phyloP scores from a whole-genome alignment of 2,329 filamentous ascomycete species.

The Dactylella cylindrospora region DNA sequence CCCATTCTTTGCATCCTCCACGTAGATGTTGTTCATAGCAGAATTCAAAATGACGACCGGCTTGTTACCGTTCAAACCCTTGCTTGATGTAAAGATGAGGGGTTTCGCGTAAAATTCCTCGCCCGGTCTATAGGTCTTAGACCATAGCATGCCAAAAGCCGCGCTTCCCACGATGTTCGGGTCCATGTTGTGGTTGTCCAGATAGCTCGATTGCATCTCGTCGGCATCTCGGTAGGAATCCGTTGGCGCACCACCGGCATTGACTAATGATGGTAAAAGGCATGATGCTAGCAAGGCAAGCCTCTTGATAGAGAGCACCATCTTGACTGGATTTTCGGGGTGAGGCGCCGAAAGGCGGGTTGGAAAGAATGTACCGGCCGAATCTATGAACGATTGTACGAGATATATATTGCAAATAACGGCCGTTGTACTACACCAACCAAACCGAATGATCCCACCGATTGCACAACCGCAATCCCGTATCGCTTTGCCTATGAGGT shows the following conservation, averaged over 20 bases:
- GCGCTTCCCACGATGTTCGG: constrained; percentile 51
- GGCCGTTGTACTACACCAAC: constrained; percentile 2
- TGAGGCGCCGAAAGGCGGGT: constrained; percentile 17
- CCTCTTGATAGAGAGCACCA: constrained; percentile 37
- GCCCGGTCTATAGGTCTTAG: constrained; percentile 32
- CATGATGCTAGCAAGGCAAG: constrained; percentile 30
- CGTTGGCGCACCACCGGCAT: constrained; percentile 45
- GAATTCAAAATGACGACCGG: constrained; percentile 35
- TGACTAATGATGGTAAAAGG: constrained; percentile 22
- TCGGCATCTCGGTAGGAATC: constrained; percentile 50
- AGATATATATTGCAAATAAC: constrained; percentile 18
- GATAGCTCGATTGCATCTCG: constrained; percentile 52
- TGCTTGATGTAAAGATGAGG: constrained; percentile 39
- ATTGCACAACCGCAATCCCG: constrained; percentile 1
- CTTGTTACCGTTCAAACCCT: constrained; percentile 37
- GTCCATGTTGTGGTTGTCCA: constrained; percentile 54
- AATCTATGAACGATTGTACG: constrained; percentile 9
- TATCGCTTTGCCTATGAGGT: constrained; percentile 2
- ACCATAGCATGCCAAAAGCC: constrained; percentile 52
- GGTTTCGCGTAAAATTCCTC: constrained; percentile 42
- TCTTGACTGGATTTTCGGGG: constrained; percentile 23
- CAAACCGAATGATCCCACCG: neutral
- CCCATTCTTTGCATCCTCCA: constrained; percentile 40
- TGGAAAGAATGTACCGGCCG: constrained; percentile 3
- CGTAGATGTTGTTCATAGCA: constrained; percentile 35